Evolutionary conservation across 1,139 yeast species (phyloP).

Genomic region (Candida tetrigidarum): DNA sequence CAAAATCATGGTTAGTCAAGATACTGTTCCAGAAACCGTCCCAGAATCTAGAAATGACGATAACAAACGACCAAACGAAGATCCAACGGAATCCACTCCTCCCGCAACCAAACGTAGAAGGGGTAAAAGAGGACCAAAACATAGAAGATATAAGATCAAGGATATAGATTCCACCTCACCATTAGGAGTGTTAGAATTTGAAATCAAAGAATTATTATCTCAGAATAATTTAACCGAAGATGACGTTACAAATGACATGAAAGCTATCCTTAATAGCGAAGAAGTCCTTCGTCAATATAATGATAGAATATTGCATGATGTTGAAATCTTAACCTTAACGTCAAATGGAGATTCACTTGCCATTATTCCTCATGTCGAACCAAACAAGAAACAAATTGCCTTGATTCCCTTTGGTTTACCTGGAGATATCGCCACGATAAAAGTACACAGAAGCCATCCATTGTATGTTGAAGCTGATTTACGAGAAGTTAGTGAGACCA

Average conservation of each 20-base stretch:
- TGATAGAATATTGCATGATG: constrained; percentile 63
- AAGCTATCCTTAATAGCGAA: constrained; percentile 62
- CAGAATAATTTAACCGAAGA: constrained; percentile 47
- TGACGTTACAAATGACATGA: constrained; percentile 65
- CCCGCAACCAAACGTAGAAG: constrained; percentile 15
- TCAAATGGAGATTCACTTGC: constrained; percentile 87
- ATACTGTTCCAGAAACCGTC: not conserved
- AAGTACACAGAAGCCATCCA: constrained; percentile 80
- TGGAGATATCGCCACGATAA: constrained; percentile 75
- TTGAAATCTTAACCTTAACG: constrained; percentile 59
- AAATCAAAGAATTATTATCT: constrained; percentile 63
- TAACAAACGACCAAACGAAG: constrained; percentile 9
- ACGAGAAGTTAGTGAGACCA: constrained; percentile 43
- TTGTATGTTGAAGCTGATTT: constrained; percentile 78
- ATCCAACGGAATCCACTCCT: not conserved
- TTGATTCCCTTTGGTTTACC: constrained; percentile 88
- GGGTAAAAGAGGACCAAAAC: constrained; percentile 15
- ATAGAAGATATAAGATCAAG: constrained; percentile 56
- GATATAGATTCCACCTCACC: constrained; percentile 79
- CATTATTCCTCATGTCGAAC: constrained; percentile 60
- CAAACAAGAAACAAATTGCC: constrained; percentile 45
- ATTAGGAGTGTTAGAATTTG: constrained; percentile 76
- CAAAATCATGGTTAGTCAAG: not conserved
- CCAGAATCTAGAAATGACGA: constrained; percentile 1
- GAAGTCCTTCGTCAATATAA: constrained; percentile 48